A percentile compares a stretch with the other conserved stretches of the same genome.
Conservation (phyloP, 345 rosid species). For the Geranium brycei region DNA sequence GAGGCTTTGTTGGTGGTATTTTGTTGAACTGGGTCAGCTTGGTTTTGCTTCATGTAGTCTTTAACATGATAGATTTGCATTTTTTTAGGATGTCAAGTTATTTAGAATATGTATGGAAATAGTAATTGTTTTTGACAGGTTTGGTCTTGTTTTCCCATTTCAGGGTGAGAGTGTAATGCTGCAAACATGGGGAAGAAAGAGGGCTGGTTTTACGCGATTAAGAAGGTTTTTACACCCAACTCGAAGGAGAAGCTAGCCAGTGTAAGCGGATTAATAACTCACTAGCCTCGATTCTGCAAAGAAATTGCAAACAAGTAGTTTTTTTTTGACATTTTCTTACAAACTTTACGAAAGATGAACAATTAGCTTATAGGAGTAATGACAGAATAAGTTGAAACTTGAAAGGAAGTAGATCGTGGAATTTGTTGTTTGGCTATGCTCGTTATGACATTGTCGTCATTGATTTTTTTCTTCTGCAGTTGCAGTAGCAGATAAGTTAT, state of each 20-base stretch:
- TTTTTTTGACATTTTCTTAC: not conserved
- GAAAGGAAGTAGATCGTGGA: no score
- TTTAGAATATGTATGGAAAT: no score
- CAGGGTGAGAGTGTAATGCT: slow-evolving; percentile 38
- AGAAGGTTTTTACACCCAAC: slow-evolving; percentile 57
- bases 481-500: not conserved
- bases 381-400: no score
- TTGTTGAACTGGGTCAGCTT: not conserved
- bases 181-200: slow-evolving; percentile 83
- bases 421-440: not conserved
- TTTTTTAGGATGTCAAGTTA: not conserved
- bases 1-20: not conserved
- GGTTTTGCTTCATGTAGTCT: not conserved
- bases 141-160: not conserved
- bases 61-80: not conserved
- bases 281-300: no score
- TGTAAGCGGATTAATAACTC: slow-evolving; percentile 22
- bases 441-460: not conserved
- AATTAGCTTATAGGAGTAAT: no score
- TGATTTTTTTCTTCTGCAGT: not conserved
- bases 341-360: no score
- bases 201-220: slow-evolving; percentile 90
- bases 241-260: slow-evolving; percentile 59
- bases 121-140: no score
- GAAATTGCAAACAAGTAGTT: no score